Conservation (phyloP, 768 basidiomycete genomes). For the Boletus subcaerulescens region DNA sequence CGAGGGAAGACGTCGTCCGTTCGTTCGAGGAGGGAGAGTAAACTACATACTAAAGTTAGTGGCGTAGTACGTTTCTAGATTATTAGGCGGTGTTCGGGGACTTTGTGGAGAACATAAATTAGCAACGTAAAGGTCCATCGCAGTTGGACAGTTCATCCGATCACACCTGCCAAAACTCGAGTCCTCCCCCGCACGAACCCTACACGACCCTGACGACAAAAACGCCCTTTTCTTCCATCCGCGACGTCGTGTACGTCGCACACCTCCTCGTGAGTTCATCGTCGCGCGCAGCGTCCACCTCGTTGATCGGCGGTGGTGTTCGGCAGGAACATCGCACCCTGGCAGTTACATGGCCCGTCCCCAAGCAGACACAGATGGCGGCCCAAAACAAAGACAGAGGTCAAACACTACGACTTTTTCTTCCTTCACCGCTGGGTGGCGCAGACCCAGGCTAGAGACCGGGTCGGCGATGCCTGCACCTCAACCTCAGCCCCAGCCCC, state of each 20-base stretch:
- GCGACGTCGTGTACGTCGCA: conserved; percentile 10
- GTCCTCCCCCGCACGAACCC: conserved; percentile 3
- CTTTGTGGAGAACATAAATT: conserved; percentile 16
- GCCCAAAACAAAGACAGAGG: conserved; percentile 35
- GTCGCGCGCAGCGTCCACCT: background rate
- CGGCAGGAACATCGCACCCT: conserved; percentile 13
- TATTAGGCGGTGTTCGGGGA: conserved; percentile 24
- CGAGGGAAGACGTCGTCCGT: conserved; percentile 19
- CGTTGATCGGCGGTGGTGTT: conserved; percentile 2
- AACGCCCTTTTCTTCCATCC: background rate
- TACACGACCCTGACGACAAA: conserved; percentile 19
- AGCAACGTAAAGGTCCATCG: conserved; percentile 11
- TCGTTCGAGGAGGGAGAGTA: conserved; percentile 14
- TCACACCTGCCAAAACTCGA: background rate
- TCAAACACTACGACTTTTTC: conserved; percentile 44
- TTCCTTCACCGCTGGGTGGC: conserved; percentile 38
- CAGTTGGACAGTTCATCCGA: conserved; percentile 1
- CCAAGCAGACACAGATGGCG: conserved; percentile 31
- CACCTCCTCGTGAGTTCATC: conserved; percentile 12
- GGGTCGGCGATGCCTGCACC: conserved; percentile 21
- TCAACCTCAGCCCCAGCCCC: conserved; percentile 31
- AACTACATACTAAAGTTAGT: no score
- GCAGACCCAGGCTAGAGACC: conserved; percentile 32
- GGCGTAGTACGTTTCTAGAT: background rate
- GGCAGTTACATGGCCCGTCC: conserved; percentile 28